Base-by-base conservation (phyloP, 192 early-diverging fungal species). In the Umbelopsis ramanniana region DNA sequence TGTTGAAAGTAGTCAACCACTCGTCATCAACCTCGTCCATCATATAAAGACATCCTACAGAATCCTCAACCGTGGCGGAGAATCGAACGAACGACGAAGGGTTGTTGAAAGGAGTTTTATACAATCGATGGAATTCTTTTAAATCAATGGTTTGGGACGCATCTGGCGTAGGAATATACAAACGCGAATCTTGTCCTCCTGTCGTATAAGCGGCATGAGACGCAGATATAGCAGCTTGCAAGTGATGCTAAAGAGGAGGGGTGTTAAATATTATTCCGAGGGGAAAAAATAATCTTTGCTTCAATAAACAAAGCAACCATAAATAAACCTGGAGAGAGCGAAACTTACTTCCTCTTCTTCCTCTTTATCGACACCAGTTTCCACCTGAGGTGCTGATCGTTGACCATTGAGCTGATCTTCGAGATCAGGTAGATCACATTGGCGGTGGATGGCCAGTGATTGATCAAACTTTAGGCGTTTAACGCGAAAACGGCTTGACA, bases 291-390 rank as follows among this genome's bases (percentile, higher is more conserved):
- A 43, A 43, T 12, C 40, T 43, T n/a, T 43, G 40, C 40, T 43
- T 0, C 8, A 43, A 43, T 43, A 43, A 43, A 43, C 40, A 43
- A 43, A 43, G 40, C 40, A 12, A 47, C 46, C 19, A 73, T 68
- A 37, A 37, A 45, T 33, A 74, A 53, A 52, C 53, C 7, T 24
- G 50, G 67, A 68, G 73, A 68, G 74, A 69, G n/a, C 68, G 52
- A 19, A 82, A 21, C 68, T 45, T 81, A 89, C 68, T 71, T 92
- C 93, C 83, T 93, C 90, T 77, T 99, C 97, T 82, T 98, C 97
- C 73, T 97, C 97, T 79, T 99, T 97, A 74, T 98, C 96, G 6
- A 99, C 97, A 72, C 97, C 97, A 12, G 96, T 99, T 66, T 93
- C 93, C 50, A 94, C 88, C 70, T 87, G 80, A 26, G 89, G 83